phyloP scores from a whole-genome alignment of 345 rosid genomes.

The Arabis alpina region DNA sequence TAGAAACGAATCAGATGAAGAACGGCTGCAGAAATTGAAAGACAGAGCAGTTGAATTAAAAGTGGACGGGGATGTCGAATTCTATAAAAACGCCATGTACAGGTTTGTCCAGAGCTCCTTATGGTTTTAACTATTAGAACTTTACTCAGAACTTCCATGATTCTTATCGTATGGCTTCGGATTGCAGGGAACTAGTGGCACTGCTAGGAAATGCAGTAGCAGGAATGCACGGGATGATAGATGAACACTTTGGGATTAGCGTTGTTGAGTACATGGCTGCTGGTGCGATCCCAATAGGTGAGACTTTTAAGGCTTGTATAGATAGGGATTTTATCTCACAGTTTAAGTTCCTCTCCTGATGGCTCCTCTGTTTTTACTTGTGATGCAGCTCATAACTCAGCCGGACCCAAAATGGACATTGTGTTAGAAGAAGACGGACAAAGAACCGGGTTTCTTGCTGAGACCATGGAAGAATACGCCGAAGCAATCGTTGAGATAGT shows the following conservation, averaged over 20 bases:
- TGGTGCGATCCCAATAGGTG: slow-evolving; percentile 94
- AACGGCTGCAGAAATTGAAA: slow-evolving; percentile 73
- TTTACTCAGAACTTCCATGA: slow-evolving; percentile 15
- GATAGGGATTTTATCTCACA: background rate
- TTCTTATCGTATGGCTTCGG: slow-evolving; percentile 4
- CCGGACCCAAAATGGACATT: slow-evolving; percentile 95
- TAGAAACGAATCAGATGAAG: slow-evolving; percentile 80
- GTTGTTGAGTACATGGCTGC: slow-evolving; percentile 97
- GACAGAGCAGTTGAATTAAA: slow-evolving; percentile 71
- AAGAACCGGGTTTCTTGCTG: slow-evolving; percentile 87
- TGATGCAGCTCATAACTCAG: slow-evolving; percentile 84
- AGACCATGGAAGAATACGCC: slow-evolving; percentile 68
- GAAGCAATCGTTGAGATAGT: slow-evolving; percentile 66
- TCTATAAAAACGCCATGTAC: slow-evolving; percentile 73
- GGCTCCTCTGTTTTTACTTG: slow-evolving; percentile 12
- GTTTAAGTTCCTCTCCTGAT: background rate
- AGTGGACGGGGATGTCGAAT: slow-evolving; percentile 67
- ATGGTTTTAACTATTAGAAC: background rate
- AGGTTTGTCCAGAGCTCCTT: slow-evolving; percentile 48
- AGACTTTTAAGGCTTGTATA: slow-evolving; percentile 1
- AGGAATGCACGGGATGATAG: slow-evolving; percentile 83
- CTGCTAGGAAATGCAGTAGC: slow-evolving; percentile 77
- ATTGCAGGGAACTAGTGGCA: slow-evolving; percentile 72
- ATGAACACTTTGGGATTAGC: slow-evolving; percentile 90
- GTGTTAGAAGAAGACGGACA: slow-evolving; percentile 84